Conservation (phyloP, 2,329 filamentous ascomycete genomes). For the Diaporthe ilicicola region DNA sequence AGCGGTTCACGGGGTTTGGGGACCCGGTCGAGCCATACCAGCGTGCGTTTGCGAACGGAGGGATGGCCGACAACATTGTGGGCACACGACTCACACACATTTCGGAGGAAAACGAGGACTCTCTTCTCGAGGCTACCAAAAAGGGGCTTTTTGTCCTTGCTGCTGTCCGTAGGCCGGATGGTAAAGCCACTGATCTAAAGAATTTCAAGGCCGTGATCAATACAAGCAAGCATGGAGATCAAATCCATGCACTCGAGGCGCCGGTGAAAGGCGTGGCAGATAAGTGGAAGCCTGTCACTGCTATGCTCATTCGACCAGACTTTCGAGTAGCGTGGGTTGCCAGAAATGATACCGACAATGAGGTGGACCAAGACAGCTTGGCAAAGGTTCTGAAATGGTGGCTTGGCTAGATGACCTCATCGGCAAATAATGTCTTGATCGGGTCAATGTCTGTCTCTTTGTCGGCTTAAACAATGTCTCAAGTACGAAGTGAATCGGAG, state of each 20-base stretch:
- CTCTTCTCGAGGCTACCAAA: neutral
- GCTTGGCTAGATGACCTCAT: neutral
- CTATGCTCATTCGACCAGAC: constrained; percentile 28
- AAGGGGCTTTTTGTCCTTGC: constrained; percentile 31
- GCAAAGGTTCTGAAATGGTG: constrained; percentile 16
- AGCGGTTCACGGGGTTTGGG: constrained; percentile 24
- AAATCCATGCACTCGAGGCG: neutral
- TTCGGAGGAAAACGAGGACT: neutral
- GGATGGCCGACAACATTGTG: neutral
- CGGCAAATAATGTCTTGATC: neutral
- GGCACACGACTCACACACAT: constrained; percentile 24
- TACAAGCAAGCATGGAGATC: neutral
- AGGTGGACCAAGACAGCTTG: neutral
- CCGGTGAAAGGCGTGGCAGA: neutral
- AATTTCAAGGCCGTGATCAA: neutral
- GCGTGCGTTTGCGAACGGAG: neutral
- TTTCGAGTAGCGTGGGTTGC: constrained; percentile 29
- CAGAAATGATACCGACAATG: neutral
- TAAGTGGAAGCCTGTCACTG: constrained; percentile 21
- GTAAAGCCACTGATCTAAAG: neutral
- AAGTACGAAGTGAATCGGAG: too few relatives aligned
- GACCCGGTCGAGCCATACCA: constrained; percentile 28
- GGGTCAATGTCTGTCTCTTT: neutral
- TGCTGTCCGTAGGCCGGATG: neutral
- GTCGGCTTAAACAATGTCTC: too few relatives aligned